Evolutionary conservation across 148 eudicot genomes (phyloP), one percentile per base, ranked within the genome.

Genomic region (Bassia scoparia): DNA sequence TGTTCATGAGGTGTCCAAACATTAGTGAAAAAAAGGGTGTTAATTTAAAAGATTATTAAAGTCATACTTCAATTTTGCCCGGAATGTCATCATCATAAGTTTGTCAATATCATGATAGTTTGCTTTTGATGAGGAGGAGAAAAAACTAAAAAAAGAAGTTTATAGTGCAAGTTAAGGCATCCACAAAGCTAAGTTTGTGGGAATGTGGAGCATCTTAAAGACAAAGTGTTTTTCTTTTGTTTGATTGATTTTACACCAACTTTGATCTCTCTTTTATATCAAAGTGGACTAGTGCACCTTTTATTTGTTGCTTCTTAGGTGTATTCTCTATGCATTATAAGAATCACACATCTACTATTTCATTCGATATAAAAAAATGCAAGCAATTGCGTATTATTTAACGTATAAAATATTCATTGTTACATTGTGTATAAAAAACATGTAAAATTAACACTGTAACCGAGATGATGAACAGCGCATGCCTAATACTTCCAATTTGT

Each of bases 171-270:
- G n/a, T n/a, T n/a, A n/a, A n/a, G 60, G 20, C 72, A 67, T 66
- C 66, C 72, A 29, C 76, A 17, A 71, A 71, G 50, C 44, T n/a
- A n/a, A n/a, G n/a, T n/a, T 59, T 74, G 77, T 48, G 68, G n/a
- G 43, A 37, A 10, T 10, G 9, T 37, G n/a, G 73, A 72, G 73
- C 77, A 73, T 49, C 70, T 78, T 60, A 24, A n/a, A 46, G 68
- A 67, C 41, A 46, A 27, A 67, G 60, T 50, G 17, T 18, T 13
- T 38, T 59, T 49, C 2, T 10, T 58, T 60, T 35, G 27, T 46
- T 46, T 30, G 65, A 56, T 77, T 77, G 80, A 77, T 71, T 72
- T 71, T 65, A 77, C 71, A 23, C 63, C 76, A 56, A 59, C 81
- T 67, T 48, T 71, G 70, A 27, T 12, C 29, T 34, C 43, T 20